Percentiles rank a stretch among this genome's conserved stretches.
Conservation (phyloP, 345 rosid genomes). For the Erysimum cheiranthoides region DNA sequence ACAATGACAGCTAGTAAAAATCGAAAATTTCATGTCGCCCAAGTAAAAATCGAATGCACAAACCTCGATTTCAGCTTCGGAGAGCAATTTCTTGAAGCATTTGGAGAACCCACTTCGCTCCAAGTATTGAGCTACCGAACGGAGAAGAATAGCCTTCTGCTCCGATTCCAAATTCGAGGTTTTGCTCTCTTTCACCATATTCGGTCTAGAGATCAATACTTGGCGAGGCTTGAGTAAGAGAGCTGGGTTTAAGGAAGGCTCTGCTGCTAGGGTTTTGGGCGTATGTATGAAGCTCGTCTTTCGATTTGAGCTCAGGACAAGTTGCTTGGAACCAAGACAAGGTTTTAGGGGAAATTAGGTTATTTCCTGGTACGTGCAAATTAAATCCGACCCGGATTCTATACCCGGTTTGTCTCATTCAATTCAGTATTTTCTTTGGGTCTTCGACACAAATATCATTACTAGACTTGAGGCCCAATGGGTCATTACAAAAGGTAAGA, state of each 20-base stretch:
- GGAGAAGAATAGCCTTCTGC: constrained; percentile 52
- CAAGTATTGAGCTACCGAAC: constrained; percentile 64
- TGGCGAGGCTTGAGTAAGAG: constrained; percentile 65
- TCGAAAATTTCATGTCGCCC: neutral
- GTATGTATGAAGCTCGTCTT: constrained; percentile 34
- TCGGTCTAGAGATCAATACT: constrained; percentile 48
- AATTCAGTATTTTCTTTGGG: neutral
- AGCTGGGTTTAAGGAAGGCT: constrained; percentile 42
- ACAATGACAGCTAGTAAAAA: no score
- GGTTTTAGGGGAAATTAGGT: constrained; percentile 32
- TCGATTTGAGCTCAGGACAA: constrained; percentile 18
- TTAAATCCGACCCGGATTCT: constrained; percentile 25
- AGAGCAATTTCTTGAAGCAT: constrained; percentile 70
- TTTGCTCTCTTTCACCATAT: constrained; percentile 41
- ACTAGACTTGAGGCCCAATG: neutral
- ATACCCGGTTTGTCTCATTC: neutral
- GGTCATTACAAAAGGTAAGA: neutral
- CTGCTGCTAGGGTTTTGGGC: constrained; percentile 42
- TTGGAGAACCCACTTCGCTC: constrained; percentile 63
- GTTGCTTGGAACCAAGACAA: neutral
- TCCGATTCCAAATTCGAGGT: constrained; percentile 42
- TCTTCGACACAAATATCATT: neutral
- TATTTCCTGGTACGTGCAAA: neutral
- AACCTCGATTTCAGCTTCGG: constrained; percentile 72
- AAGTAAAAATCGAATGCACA: neutral